Evolutionary conservation across 73 alveolate genomes (phyloP).

Genomic region (Strombidium stylifer): DNA sequence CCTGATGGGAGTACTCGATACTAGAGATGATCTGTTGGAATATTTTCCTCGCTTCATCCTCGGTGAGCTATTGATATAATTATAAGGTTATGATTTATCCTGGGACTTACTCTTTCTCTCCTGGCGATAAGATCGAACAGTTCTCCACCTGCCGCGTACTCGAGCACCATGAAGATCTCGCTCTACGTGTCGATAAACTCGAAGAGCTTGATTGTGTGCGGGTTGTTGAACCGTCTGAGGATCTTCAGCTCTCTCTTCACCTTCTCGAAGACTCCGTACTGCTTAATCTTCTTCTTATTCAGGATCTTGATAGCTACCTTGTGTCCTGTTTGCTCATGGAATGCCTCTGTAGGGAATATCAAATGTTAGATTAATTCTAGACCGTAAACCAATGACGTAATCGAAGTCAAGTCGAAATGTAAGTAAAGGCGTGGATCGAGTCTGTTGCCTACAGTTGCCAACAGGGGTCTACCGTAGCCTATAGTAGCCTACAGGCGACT

Average conservation of each 20-base stretch:
- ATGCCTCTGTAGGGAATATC: conserved; percentile 12
- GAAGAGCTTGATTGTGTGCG: conserved; percentile 72
- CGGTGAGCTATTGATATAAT: conserved; percentile 17
- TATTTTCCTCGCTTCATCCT: conserved; percentile 67
- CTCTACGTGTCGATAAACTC: conserved; percentile 76
- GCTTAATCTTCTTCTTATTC: conserved; percentile 58
- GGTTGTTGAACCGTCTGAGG: conserved; percentile 72
- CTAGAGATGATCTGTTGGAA: conserved; percentile 77
- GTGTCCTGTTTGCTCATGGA: conserved; percentile 45
- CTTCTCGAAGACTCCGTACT: conserved; percentile 62
- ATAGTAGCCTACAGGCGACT: too few species aligned
- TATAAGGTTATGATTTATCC: neutral
- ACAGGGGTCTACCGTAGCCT: too few species aligned
- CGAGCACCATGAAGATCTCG: conserved; percentile 75
- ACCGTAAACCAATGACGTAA: neutral
- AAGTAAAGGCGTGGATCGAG: too few species aligned
- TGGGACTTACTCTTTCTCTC: conserved; percentile 29
- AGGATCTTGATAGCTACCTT: conserved; percentile 81
- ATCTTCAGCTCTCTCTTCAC: conserved; percentile 81
- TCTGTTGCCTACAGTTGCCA: too few species aligned
- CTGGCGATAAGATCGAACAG: conserved; percentile 61
- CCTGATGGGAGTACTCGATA: conserved; percentile 76
- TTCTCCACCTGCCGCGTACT: conserved; percentile 76
- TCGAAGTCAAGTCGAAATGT: too few species aligned
- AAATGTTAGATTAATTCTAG: neutral